Evolutionary conservation across 768 basidiomycete genomes (phyloP), one percentile per base, ranked within the genome.

Genomic region (Dendrothele bispora): DNA sequence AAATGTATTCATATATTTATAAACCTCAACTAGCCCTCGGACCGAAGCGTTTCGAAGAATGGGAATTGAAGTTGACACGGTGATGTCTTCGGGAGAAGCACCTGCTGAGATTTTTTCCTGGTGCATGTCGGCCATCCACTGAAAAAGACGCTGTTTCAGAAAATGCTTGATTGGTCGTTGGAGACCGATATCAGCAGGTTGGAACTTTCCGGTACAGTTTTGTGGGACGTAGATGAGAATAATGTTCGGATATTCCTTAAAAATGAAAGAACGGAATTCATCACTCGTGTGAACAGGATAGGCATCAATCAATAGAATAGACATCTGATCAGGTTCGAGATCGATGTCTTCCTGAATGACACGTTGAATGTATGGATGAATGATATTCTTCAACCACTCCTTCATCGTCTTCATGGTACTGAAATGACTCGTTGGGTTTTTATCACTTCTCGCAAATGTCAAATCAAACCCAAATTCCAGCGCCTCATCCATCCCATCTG

Each of bases 401-500:
- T 55, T 54, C 62, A 65, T 65, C 3, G 54, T 63, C 11, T 62
- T 61, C 10, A 63, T 37, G 3, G 59, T 65, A 35, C 57, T 59
- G 37, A 57, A 63, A 36, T 65, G 61, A 34, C 53, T 63, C 26
- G 10, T 41, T 3, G 51, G 41, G 1, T 47, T 55, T 29, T 55
- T 60, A 14, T 39, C 36, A 39, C 61, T 62, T 15, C 54, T 46
- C 1, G 56, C 55, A 50, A 53, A 52, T 15, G 46, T 27, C 38
- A 64, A 58, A 39, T 64, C 34, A 32, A 63, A 65, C 0, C 60
- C 54, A n/a, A 20, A 1, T 0, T 14, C 34, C 5, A 32, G 17
- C 1, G 58, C 61, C 14, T 51, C 44, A 0, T 28, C 25, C 55
- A 59, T 54, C 1, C 56, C 41, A 2, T 26, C 17, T 4, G 55